These are phyloP conservation scores for Solanum acaule DNA, from an alignment of 257 asterid genomes.

Conservation along the genomic window DNA sequence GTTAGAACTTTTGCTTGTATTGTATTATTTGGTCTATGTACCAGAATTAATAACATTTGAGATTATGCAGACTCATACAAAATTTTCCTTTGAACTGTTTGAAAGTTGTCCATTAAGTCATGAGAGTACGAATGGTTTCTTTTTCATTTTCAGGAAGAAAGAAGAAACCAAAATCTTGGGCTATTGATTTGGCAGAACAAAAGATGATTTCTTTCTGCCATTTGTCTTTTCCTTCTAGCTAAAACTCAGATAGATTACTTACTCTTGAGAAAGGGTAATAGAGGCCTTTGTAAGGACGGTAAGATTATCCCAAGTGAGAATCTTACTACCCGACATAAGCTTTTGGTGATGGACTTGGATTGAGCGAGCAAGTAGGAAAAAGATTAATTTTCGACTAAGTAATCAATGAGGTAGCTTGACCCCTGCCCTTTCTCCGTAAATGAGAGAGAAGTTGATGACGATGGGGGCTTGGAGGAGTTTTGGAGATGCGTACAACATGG, in stretches of 20 bases:
- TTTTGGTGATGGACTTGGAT: not conserved
- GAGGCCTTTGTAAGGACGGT: not conserved
- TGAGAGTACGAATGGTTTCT: not conserved
- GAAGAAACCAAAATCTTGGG: not conserved
- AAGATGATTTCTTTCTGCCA: not conserved
- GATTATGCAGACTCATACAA: not conserved
- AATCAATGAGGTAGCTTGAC: not conserved
- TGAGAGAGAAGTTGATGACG: not conserved
- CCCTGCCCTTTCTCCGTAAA: not conserved
- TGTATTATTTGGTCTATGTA: not conserved
- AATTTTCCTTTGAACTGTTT: not conserved
- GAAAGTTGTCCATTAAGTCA: not conserved
- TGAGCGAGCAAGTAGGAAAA: not conserved
- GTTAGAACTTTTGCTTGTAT: not conserved
- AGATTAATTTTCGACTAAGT: not conserved
- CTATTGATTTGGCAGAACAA: not conserved
- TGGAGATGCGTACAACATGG: not conserved
- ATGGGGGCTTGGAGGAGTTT: not conserved
- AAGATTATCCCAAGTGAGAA: not conserved
- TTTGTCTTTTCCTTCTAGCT: not conserved
- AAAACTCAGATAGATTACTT: not conserved
- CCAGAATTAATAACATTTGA: not conserved
- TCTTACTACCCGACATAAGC: not conserved
- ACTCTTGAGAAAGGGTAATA: not conserved
- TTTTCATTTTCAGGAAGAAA: not conserved